Evolutionary conservation across 768 basidiomycete species (phyloP).

Genomic region (Trametes sanguinea): DNA sequence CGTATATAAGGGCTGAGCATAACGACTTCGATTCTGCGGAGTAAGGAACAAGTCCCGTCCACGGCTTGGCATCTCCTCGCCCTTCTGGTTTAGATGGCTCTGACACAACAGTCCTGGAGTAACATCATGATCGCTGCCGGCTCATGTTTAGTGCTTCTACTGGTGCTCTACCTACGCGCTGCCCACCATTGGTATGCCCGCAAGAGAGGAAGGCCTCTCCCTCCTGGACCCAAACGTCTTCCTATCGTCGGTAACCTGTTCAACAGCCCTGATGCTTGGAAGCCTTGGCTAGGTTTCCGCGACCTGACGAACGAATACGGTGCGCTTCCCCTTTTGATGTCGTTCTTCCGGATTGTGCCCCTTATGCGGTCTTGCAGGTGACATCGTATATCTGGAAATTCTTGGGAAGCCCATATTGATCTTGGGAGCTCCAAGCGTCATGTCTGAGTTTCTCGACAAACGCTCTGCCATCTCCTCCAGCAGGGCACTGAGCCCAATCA

Average conservation of each 20-base stretch:
- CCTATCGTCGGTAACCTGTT: background rate
- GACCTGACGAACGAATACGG: background rate
- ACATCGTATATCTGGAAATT: conserved; percentile 6
- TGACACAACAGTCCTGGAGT: too few species aligned
- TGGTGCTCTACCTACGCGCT: background rate
- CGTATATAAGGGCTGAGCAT: too few species aligned
- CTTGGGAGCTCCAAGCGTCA: conserved; percentile 27
- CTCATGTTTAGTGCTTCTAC: too few species aligned
- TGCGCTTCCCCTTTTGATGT: background rate
- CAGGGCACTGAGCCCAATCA: conserved; percentile 12
- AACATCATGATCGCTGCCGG: too few species aligned
- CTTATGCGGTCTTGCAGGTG: background rate
- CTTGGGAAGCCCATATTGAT: conserved; percentile 21
- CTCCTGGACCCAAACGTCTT: background rate
- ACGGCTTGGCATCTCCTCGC: too few species aligned
- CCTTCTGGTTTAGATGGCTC: too few species aligned
- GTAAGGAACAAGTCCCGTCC: too few species aligned
- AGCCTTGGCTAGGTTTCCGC: background rate
- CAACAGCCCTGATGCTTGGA: background rate
- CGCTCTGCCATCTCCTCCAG: conserved; percentile 32
- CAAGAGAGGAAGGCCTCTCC: background rate
- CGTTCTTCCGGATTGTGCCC: background rate
- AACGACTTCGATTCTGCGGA: too few species aligned
- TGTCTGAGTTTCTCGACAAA: conserved; percentile 33
- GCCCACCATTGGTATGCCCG: background rate